phyloP scores from a whole-genome alignment of 257 asterid species.

The Solanum chilense region DNA sequence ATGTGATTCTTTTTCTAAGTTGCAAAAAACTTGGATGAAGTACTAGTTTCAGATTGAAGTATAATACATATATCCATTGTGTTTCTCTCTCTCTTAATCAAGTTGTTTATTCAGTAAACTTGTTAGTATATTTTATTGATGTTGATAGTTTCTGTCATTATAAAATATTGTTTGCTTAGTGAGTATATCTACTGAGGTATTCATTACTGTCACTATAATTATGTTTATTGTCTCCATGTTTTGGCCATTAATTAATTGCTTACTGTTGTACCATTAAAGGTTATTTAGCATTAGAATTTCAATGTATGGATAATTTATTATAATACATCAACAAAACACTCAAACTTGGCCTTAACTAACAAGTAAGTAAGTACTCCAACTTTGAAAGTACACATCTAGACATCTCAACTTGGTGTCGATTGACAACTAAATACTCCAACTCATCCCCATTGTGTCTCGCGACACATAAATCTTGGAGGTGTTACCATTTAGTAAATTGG shows the following conservation, averaged over 20 bases:
- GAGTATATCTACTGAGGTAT: not conserved
- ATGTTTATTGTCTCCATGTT: slow-evolving; percentile 4
- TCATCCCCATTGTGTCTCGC: not conserved
- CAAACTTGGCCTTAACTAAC: not conserved
- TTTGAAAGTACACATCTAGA: not conserved
- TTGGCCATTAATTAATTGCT: not conserved
- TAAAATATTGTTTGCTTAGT: not conserved
- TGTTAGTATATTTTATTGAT: not conserved
- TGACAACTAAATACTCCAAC: not conserved
- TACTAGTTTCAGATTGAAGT: not conserved
- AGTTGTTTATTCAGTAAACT: not conserved
- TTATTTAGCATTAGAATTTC: not conserved
- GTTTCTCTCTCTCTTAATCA: slow-evolving; percentile 6
- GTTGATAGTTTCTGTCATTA: slow-evolving; percentile 1
- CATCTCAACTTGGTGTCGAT: not conserved
- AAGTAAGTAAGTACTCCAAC: not conserved
- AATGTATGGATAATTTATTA: not conserved
- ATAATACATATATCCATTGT: not conserved
- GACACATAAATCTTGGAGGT: not conserved
- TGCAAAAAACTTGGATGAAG: not conserved
- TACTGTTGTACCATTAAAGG: not conserved
- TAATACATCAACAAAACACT: not conserved
- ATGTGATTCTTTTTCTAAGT: not conserved
- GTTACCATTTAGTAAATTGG: too few relatives aligned
- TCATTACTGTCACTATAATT: slow-evolving; percentile 1